A percentile compares a stretch with the other conserved stretches of the same genome.
Conservation (phyloP, 306 rosid genomes). For the Ochetophila trinervis region DNA sequence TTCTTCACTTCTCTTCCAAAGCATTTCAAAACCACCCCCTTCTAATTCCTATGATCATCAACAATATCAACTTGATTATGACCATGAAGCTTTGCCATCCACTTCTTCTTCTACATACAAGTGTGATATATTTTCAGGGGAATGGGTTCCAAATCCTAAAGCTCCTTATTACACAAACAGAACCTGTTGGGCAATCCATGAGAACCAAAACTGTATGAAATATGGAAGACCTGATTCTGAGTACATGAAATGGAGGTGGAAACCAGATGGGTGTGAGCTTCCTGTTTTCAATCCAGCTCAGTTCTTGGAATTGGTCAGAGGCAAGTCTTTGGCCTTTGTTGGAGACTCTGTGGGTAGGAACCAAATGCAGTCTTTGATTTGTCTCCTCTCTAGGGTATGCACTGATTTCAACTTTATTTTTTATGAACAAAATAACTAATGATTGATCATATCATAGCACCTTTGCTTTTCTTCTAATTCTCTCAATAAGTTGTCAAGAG, state of each 20-base stretch:
- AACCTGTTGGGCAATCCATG: conserved; percentile 85
- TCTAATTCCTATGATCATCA: not conserved
- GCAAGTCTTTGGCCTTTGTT: conserved; percentile 80
- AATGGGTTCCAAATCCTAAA: conserved; percentile 76
- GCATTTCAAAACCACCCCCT: not conserved
- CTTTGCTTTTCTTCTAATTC: too few relatives aligned
- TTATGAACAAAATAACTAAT: not conserved
- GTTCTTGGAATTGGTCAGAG: conserved; percentile 69
- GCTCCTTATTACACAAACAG: conserved; percentile 77
- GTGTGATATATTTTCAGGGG: conserved; percentile 79
- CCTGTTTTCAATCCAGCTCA: conserved; percentile 76
- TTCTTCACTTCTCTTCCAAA: conserved; percentile 29
- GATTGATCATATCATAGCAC: too few relatives aligned
- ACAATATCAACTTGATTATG: not conserved
- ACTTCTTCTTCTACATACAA: conserved; percentile 15
- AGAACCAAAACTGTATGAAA: conserved; percentile 84
- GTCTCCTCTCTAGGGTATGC: conserved; percentile 45
- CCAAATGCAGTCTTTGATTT: conserved; percentile 80
- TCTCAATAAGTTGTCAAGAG: too few relatives aligned
- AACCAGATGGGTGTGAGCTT: conserved; percentile 71
- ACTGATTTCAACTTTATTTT: not conserved
- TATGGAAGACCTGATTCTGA: conserved; percentile 79
- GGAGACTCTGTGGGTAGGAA: conserved; percentile 96
- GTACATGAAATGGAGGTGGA: conserved; percentile 86
- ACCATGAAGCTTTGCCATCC: not conserved